Base-by-base conservation (phyloP, 352 stramenopile genomes). In the Peronospora belbahrii region DNA sequence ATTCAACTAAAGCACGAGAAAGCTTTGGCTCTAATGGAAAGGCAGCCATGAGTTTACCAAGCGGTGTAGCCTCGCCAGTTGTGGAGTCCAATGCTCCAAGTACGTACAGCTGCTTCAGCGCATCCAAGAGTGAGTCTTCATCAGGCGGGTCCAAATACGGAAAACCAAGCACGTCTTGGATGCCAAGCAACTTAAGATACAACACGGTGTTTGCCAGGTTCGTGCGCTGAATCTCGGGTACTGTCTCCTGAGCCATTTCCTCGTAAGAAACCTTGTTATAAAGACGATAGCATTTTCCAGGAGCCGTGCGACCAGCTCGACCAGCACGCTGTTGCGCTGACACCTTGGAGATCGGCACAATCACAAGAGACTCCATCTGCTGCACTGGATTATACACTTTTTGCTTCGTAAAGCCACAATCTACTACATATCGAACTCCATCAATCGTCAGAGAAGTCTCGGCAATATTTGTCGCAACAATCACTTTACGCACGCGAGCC, bases 371-470 rank as follows among this genome's bases (percentile, higher is more conserved):
- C 57, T 95, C 83, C 41, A 95, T 78, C 23, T 80, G 74, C 24
- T 61, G 74, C 20, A 43, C 33, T 1, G 87, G 79, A 30, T 94
- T 84, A 65, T 94, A 95, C 33, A 76, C 70, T 66, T 98, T 99
- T 71, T 99, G 74, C 65, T 95, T 94, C 14, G 66, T 82, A 43
- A 94, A 90, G 30, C 80, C 75, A 27, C 60, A 72, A 64, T 92
- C 78, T 19, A 91, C 65, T 8, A 90, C 79, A 53, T 78, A 92
- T 22, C 66, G 65, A 22, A 98, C 86, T 42, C 97, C 95, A 22
- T 97, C 91, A 47, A 99, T 98, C n/a, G 97, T 99, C 34, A 99
- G 84, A n/a, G 90, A 98, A 6, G 94, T 98, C 72, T 97, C 89
- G 5, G 91, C 90, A 48, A 97, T 96, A 55, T 97, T 97, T 8